These are phyloP conservation scores for Ceratocystis diversiconidia DNA, from an alignment of 2,329 filamentous ascomycete species.

Conservation along the genomic window DNA sequence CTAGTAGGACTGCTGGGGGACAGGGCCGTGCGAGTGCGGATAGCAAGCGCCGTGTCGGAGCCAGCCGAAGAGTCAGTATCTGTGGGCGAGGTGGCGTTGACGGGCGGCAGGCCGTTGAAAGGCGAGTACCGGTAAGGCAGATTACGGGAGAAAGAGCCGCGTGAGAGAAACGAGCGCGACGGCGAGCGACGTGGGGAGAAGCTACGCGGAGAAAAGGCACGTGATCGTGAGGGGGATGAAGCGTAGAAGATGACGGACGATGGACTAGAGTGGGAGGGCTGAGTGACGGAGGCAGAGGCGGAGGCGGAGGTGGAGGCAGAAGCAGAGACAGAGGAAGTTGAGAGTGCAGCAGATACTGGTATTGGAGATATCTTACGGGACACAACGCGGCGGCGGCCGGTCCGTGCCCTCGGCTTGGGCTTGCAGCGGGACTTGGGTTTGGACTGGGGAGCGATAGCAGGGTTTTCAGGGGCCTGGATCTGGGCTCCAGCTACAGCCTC, in stretches of 20 bases:
- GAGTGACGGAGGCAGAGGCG: not conserved
- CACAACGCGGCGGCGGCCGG: not conserved
- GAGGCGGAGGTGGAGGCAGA: not conserved
- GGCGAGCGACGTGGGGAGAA: not conserved
- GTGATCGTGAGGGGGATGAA: not conserved
- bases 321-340: not conserved
- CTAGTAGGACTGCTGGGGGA: slow-evolving; percentile 5
- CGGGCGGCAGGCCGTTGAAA: not conserved
- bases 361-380: not conserved
- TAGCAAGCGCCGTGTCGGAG: not conserved
- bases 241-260: not conserved
- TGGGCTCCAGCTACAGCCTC: not conserved
- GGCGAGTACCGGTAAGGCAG: not conserved
- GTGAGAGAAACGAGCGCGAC: not conserved
- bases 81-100: not conserved
- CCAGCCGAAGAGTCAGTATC: not conserved
- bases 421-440: not conserved
- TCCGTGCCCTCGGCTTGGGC: not conserved
- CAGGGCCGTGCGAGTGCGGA: slow-evolving; percentile 11
- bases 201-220: not conserved
- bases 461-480: not conserved
- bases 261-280: not conserved
- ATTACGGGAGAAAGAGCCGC: not conserved
- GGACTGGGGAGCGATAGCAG: not conserved
- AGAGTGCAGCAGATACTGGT: not conserved